Conservation (phyloP, 1,284 basidiomycete species). For the Moesziomyces parantarcticus region DNA sequence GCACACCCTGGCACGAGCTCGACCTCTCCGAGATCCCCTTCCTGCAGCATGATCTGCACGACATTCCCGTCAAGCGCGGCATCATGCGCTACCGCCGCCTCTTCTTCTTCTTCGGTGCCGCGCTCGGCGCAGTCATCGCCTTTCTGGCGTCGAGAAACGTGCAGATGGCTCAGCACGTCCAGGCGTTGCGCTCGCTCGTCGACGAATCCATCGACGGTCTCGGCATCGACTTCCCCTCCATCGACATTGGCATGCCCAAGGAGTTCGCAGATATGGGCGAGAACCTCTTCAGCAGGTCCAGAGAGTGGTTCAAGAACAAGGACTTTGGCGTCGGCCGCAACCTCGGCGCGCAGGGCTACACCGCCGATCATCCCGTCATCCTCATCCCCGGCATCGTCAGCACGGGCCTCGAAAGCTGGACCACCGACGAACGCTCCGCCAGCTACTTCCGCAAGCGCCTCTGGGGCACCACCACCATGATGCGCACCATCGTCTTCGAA, state of each 20-base stretch:
- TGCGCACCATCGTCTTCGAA: slow-evolving; percentile 86
- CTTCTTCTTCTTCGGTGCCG: slow-evolving; percentile 55
- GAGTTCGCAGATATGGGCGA: slow-evolving; percentile 63
- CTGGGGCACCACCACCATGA: slow-evolving; percentile 74
- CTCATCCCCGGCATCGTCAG: slow-evolving; percentile 65
- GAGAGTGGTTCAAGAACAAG: slow-evolving; percentile 62
- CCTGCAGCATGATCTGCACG: slow-evolving; percentile 34
- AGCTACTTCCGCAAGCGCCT: slow-evolving; percentile 64
- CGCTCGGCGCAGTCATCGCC: slow-evolving; percentile 51
- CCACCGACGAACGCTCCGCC: slow-evolving; percentile 48
- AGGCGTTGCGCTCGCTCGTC: slow-evolving; percentile 41
- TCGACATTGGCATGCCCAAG: slow-evolving; percentile 59
- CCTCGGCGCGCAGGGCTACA: slow-evolving; percentile 44
- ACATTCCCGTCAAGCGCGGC: slow-evolving; percentile 33
- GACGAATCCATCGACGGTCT: slow-evolving; percentile 59
- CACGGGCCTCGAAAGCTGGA: slow-evolving; percentile 66
- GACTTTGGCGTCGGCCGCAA: slow-evolving; percentile 62
- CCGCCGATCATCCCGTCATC: slow-evolving; percentile 64
- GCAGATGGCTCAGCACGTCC: slow-evolving; percentile 55
- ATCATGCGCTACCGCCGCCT: slow-evolving; percentile 56
- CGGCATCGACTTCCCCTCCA: slow-evolving; percentile 49
- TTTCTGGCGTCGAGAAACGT: slow-evolving; percentile 47
- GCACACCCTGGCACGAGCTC: slow-evolving; percentile 62
- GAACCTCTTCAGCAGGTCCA: slow-evolving; percentile 52
- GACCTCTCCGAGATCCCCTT: slow-evolving; percentile 60